phyloP scores from a whole-genome alignment of 2,329 filamentous ascomycete species.

The Talaromyces islandicus region DNA sequence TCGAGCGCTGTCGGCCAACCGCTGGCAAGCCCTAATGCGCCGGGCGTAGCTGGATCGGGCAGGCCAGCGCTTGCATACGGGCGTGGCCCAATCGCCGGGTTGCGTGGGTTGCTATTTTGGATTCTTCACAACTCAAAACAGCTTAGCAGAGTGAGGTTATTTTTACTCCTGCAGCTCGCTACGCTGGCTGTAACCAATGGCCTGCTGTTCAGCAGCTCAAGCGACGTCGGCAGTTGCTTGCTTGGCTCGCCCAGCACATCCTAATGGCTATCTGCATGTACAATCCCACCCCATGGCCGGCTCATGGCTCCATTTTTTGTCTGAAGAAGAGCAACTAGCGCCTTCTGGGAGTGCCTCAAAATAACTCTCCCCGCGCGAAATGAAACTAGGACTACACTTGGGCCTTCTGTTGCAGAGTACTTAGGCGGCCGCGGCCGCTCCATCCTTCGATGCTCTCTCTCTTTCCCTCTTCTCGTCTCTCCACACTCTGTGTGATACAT shows the following conservation, averaged over 20 bases:
- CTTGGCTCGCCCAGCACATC: background rate
- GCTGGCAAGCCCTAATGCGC: background rate
- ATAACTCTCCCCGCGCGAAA: slow-evolving; percentile 9
- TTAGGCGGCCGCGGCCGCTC: background rate
- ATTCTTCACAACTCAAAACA: background rate
- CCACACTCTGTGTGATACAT: background rate
- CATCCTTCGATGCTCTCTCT: background rate
- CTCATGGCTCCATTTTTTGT: background rate
- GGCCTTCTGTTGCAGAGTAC: background rate
- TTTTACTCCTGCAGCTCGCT: background rate
- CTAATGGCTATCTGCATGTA: background rate
- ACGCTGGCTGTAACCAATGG: background rate
- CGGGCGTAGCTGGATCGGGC: background rate
- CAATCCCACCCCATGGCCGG: background rate
- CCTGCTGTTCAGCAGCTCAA: background rate
- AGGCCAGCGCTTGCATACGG: background rate
- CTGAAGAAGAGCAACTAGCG: background rate
- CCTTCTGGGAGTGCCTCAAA: slow-evolving; percentile 6
- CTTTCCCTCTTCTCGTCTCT: background rate
- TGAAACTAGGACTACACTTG: slow-evolving; percentile 1
- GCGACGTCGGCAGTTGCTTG: background rate
- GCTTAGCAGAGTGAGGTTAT: background rate
- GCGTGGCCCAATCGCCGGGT: background rate
- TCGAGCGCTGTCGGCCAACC: background rate
- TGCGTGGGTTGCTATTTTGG: background rate